These are phyloP conservation scores for Scolecobasidium constrictum DNA, from an alignment of 2,329 filamentous ascomycete genomes.

Conservation along the genomic window DNA sequence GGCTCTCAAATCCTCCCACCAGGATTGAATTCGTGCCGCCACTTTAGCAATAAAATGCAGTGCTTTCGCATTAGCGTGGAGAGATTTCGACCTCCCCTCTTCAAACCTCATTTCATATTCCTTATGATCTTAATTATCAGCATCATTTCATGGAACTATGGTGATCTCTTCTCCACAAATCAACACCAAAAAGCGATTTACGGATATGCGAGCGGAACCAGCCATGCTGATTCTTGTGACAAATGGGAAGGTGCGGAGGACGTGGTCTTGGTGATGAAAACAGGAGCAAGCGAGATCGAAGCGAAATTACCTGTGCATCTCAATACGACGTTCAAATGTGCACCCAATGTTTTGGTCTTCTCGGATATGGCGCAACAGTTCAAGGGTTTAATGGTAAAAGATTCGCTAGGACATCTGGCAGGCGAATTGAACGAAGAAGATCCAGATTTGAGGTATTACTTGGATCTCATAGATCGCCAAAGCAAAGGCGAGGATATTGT, in stretches of 20 bases:
- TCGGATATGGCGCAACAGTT: constrained; percentile 7
- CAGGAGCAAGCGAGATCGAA: constrained; percentile 6
- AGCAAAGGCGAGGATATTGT: constrained; percentile 12
- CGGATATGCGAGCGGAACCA: not conserved
- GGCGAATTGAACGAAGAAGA: not conserved
- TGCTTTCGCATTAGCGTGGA: too few species aligned
- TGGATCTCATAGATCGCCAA: not conserved
- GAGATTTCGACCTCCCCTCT: too few species aligned
- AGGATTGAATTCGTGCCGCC: too few species aligned
- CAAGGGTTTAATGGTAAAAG: constrained; percentile 3
- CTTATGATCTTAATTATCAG: too few species aligned
- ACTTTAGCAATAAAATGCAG: too few species aligned
- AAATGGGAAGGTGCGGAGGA: constrained; percentile 1
- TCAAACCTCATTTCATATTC: too few species aligned
- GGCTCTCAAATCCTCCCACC: too few species aligned
- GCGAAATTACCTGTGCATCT: constrained; percentile 8
- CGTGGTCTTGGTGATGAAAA: constrained; percentile 9
- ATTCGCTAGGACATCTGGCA: constrained; percentile 3
- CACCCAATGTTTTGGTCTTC: constrained; percentile 6
- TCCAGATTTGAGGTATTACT: not conserved
- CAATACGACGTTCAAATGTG: constrained; percentile 8
- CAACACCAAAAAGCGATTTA: not conserved
- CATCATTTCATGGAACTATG: too few species aligned
- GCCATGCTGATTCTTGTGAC: not conserved
- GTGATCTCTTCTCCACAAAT: not conserved